These are phyloP conservation scores for Lepidium aucheri DNA, from an alignment of 345 rosid genomes.

Conservation along the genomic window DNA sequence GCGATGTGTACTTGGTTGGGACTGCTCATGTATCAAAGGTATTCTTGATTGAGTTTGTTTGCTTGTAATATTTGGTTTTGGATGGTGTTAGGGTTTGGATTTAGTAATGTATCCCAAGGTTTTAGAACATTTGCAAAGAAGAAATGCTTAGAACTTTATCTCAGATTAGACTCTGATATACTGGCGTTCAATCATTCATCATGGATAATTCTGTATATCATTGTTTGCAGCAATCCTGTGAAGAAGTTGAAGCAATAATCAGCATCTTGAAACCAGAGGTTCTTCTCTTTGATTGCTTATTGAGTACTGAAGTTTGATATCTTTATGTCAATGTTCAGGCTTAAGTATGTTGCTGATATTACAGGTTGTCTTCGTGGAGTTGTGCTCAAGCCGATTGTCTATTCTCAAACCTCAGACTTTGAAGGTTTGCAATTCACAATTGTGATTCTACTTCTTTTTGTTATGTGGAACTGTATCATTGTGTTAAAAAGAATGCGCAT, in stretches of 20 bases:
- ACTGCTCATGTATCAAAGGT: conserved; percentile 96
- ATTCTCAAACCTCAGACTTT: conserved; percentile 71
- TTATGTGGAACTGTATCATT: neutral
- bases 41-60: neutral
- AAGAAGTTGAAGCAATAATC: conserved; percentile 70
- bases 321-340: neutral
- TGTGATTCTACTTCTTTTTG: conserved; percentile 8
- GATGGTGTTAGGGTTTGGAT: neutral
- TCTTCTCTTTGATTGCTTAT: conserved; percentile 17
- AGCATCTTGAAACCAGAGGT: conserved; percentile 88
- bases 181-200: conserved; percentile 26
- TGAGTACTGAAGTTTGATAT: neutral
- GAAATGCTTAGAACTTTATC: neutral
- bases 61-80: neutral
- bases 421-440: conserved; percentile 41
- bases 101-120: neutral
- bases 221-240: conserved; percentile 24
- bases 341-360: neutral
- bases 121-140: neutral
- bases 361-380: conserved; percentile 93
- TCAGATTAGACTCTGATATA: neutral
- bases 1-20: conserved; percentile 83
- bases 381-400: conserved; percentile 77
- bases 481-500: neutral
- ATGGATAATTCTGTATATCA: neutral